Evolutionary conservation across 2,329 filamentous ascomycete species (phyloP).

Genomic region (Colletotrichum siamense): DNA sequence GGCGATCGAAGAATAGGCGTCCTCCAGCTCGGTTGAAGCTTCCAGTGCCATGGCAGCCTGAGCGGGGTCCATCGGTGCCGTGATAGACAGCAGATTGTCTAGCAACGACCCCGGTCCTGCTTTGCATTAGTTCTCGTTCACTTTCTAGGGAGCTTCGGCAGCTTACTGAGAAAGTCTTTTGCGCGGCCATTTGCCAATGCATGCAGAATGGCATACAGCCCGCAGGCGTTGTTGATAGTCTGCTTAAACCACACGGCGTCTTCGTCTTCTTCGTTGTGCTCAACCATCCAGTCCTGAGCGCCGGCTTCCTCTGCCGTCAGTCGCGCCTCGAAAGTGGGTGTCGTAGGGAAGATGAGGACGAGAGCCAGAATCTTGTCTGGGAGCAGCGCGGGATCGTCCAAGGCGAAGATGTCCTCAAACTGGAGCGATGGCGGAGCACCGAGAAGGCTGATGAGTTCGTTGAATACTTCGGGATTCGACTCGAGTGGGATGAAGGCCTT

Average conservation of each 20-base stretch:
- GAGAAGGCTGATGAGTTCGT: conserved; percentile 65
- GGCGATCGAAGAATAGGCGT: conserved; percentile 67
- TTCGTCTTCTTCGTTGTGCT: conserved; percentile 51
- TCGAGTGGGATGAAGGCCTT: conserved; percentile 37
- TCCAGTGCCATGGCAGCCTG: conserved; percentile 68
- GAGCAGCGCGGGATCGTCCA: conserved; percentile 71
- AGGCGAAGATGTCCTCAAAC: conserved; percentile 74
- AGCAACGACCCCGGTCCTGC: conserved; percentile 21
- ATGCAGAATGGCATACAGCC: conserved; percentile 71
- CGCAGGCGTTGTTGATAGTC: conserved; percentile 75
- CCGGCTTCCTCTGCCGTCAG: conserved; percentile 37
- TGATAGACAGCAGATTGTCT: conserved; percentile 67
- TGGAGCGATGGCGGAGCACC: conserved; percentile 62
- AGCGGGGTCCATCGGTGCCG: conserved; percentile 59
- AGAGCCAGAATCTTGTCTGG: conserved; percentile 64
- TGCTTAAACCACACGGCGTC: conserved; percentile 77
- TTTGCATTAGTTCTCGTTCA: background rate
- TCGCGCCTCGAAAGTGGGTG: conserved; percentile 62
- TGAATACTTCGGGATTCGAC: conserved; percentile 71
- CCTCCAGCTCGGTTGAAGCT: conserved; percentile 67
- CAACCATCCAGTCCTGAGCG: conserved; percentile 17
- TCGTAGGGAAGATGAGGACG: conserved; percentile 73
- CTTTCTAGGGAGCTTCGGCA: background rate
- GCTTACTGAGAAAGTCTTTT: conserved; percentile 37
- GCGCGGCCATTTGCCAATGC: conserved; percentile 62